Evolutionary conservation across 176 grass and related monocot genomes (phyloP).

Genomic region (Melocanna baccifera): DNA sequence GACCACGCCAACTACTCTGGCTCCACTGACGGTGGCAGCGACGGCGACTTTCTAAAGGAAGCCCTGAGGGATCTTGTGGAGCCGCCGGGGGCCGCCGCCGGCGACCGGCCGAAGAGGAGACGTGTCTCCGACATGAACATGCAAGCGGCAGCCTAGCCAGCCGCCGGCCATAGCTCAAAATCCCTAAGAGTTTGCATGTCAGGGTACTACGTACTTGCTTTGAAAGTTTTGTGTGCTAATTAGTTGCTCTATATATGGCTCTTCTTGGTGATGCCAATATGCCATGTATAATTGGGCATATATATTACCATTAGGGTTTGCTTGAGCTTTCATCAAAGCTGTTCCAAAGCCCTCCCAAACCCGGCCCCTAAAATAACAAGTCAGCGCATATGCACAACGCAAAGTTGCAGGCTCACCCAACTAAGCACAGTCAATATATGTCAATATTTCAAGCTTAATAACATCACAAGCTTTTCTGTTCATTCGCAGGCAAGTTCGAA

Average conservation of each 20-base stretch:
- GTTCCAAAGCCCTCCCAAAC: slow-evolving; percentile 40
- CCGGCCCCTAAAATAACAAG: slow-evolving; percentile 32
- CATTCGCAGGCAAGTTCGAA: slow-evolving; percentile 4
- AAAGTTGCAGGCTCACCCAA: slow-evolving; percentile 6
- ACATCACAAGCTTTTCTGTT: neutral
- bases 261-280: slow-evolving; percentile 30
- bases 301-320: slow-evolving; percentile 43
- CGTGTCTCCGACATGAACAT: slow-evolving; percentile 64
- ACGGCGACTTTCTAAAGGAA: slow-evolving; percentile 57
- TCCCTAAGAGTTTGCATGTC: slow-evolving; percentile 29
- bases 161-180: neutral
- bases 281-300: slow-evolving; percentile 29
- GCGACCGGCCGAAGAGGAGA: slow-evolving; percentile 75
- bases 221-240: slow-evolving; percentile 32
- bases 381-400: slow-evolving; percentile 32
- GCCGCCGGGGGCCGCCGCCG: slow-evolving; percentile 29
- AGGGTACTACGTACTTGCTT: slow-evolving; percentile 19
- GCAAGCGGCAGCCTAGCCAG: slow-evolving; percentile 38
- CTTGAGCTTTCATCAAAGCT: slow-evolving; percentile 48
- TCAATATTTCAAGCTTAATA: neutral
- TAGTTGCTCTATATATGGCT: slow-evolving; percentile 23
- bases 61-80: slow-evolving; percentile 65
- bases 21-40: neutral
- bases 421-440: neutral
- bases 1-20: neutral